phyloP scores from a whole-genome alignment of 2,329 filamentous ascomycete species.

The Samsoniella hepiali region DNA sequence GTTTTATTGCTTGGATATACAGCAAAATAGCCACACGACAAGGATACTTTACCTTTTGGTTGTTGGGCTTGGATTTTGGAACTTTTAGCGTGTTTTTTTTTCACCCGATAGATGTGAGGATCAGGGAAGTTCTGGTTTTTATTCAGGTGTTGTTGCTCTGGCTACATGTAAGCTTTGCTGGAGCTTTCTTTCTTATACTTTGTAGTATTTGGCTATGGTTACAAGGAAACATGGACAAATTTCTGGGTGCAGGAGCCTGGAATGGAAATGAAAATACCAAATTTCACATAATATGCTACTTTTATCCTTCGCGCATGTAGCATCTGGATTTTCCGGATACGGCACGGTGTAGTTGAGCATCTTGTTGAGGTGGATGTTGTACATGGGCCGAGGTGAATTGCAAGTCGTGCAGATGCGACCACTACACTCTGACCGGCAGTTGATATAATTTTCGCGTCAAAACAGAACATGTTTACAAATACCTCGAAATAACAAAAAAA shows the following conservation, averaged over 20 bases:
- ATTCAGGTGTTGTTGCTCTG: conserved; percentile 11
- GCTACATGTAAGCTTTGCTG: conserved; percentile 4
- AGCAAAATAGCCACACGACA: background rate
- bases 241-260: background rate
- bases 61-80: background rate
- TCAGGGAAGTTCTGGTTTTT: background rate
- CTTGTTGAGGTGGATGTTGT: too few species aligned
- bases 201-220: background rate
- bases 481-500: background rate
- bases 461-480: background rate
- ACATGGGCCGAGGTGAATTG: too few species aligned
- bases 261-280: background rate
- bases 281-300: background rate
- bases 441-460: background rate
- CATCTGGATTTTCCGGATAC: too few species aligned
- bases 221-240: background rate
- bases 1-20: conserved; percentile 10
- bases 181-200: background rate
- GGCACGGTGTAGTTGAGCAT: too few species aligned
- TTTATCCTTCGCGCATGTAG: background rate
- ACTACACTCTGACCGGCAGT: background rate
- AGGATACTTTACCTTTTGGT: background rate
- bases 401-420: too few species aligned
- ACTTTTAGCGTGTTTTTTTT: background rate
- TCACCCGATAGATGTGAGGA: conserved; percentile 1